Evolutionary conservation across 257 asterid genomes (phyloP), one percentile per base, ranked within the genome.

Genomic region (Fraxinus cuspidata): DNA sequence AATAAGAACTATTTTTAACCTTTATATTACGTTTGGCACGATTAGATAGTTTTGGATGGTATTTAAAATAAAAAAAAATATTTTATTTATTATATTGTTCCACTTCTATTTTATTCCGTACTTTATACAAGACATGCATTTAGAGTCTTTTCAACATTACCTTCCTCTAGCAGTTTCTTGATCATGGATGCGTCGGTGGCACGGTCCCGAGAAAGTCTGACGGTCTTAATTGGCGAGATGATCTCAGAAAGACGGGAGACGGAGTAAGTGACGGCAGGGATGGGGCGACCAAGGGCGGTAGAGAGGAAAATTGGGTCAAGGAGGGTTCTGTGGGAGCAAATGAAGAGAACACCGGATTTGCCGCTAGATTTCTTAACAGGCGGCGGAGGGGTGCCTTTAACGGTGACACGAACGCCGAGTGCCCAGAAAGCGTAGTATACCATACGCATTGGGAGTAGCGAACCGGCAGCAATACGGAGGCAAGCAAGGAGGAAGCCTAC

Each of bases 251-350:
- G 79, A 3, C 97, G 85, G 4, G 97, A 89, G 56, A 90, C 84
- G 7, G 96, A 92, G 86, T 92, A 92, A 0, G 94, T 85, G 16
- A 92, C 88, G 0, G 92, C 90, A 0, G 97, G 92, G 56, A 89
- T 92, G 9, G 89, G 89, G 68, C 96, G 92, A 67, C 94, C 87
- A 35, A 92, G 86, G 56, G 88, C 90, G 13, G 88, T 74, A 64
- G 96, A 90, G 77, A 87, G 90, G 71, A 87, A 86, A 34, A 90
- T 84, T 3, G 94, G 92, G 84, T 92, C 97, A 11, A 86, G 84
- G 18, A 89, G 88, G 28, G 87, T 87, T 6, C 93, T 78, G 65
- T 90, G 96, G 10, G 96, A 88, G 79, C 96, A 88, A 6, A 90
- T 80, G 81, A 90, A 88, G 68, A 90, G 87, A 12, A 90, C 95